These are phyloP conservation scores for Phytophthora quininea DNA, from an alignment of 352 stramenopile species.

Conservation along the genomic window DNA sequence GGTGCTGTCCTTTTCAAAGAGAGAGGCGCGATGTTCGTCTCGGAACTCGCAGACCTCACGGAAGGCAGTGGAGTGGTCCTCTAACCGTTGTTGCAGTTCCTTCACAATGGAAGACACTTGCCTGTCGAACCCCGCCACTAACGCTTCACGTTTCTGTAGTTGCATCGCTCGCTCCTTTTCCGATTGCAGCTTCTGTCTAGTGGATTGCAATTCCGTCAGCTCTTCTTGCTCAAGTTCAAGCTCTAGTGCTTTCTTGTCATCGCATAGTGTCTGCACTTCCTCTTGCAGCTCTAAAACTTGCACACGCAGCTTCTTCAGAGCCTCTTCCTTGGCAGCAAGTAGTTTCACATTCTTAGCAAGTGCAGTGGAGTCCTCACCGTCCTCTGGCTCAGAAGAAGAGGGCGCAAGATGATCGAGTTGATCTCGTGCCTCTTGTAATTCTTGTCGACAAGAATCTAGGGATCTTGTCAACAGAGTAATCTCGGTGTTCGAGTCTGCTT, in stretches of 20 bases:
- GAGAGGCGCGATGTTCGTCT: slow-evolving; percentile 31
- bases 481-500: slow-evolving; percentile 33
- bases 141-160: slow-evolving; percentile 45
- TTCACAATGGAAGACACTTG: slow-evolving; percentile 43
- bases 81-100: slow-evolving; percentile 56
- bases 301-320: slow-evolving; percentile 34
- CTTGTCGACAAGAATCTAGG: slow-evolving; percentile 24
- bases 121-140: slow-evolving; percentile 49
- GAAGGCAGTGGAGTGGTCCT: slow-evolving; percentile 66
- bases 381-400: slow-evolving; percentile 25
- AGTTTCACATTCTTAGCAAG: slow-evolving; percentile 12
- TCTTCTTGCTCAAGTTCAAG: slow-evolving; percentile 37
- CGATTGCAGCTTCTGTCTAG: slow-evolving; percentile 40
- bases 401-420: slow-evolving; percentile 19
- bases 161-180: slow-evolving; percentile 43
- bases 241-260: slow-evolving; percentile 39
- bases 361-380: slow-evolving; percentile 17
- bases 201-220: slow-evolving; percentile 36
- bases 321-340: slow-evolving; percentile 31
- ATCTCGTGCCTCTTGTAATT: slow-evolving; percentile 24
- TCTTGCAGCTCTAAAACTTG: slow-evolving; percentile 36
- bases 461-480: slow-evolving; percentile 29
- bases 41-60: slow-evolving; percentile 66
- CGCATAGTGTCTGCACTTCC: slow-evolving; percentile 29
- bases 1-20: slow-evolving; percentile 4